A percentile compares a stretch with the other conserved stretches of the same genome.
Conservation (phyloP, 2,329 filamentous ascomycete genomes). For the Davidsoniella australis region DNA sequence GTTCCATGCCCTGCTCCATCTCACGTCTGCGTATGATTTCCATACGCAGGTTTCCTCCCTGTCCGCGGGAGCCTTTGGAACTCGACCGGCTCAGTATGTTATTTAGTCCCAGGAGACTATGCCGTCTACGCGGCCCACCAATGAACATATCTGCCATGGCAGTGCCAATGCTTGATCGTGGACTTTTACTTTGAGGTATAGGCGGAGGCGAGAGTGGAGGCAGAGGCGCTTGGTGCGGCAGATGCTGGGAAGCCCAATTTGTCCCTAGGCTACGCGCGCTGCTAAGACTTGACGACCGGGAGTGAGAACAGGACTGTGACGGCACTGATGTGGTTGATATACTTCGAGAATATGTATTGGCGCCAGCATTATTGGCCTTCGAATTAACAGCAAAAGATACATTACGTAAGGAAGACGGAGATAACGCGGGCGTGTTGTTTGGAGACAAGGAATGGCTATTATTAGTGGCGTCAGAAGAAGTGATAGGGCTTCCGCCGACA, state of each 20-base stretch:
- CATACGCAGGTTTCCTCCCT: slow-evolving; percentile 6
- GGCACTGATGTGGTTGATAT: no score
- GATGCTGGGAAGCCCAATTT: no score
- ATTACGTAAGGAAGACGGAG: not conserved
- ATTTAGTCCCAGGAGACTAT: not conserved
- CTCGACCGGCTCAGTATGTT: not conserved
- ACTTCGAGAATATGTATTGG: no score
- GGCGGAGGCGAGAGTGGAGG: not conserved
- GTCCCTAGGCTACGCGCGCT: no score
- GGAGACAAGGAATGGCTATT: not conserved
- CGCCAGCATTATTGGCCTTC: no score
- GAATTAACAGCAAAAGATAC: not conserved
- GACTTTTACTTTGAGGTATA: not conserved
- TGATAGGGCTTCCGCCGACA: not conserved
- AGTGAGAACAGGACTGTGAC: no score
- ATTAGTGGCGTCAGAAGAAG: not conserved
- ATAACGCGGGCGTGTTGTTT: not conserved
- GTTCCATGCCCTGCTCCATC: slow-evolving; percentile 1
- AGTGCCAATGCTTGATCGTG: not conserved
- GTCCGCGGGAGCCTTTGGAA: not conserved
- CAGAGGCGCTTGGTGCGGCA: no score
- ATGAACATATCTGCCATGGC: not conserved
- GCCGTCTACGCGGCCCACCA: not conserved
- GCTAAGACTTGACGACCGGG: no score
- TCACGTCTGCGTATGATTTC: slow-evolving; percentile 8